These are phyloP conservation scores for Aspergillus udagawae DNA, from an alignment of 2,329 filamentous ascomycete species.

Conservation along the genomic window DNA sequence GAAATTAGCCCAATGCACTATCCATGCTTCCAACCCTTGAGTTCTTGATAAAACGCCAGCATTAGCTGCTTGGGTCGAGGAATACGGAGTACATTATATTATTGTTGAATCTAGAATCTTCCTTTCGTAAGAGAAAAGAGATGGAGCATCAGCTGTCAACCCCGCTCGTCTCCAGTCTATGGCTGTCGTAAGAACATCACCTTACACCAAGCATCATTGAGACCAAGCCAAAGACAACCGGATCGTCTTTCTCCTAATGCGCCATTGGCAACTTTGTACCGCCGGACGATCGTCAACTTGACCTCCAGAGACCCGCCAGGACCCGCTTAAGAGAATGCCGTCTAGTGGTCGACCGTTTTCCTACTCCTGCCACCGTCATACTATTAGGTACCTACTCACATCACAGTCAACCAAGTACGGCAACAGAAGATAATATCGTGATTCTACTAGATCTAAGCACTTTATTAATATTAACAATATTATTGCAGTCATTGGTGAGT, in stretches of 20 bases:
- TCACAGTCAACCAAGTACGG: neutral
- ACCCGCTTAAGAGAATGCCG: neutral
- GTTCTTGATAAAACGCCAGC: neutral
- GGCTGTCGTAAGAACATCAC: too few relatives aligned
- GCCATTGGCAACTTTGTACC: constrained; percentile 5
- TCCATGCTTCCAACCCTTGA: neutral
- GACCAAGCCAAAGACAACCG: neutral
- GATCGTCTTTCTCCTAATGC: neutral
- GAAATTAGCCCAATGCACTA: neutral
- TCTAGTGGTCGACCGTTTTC: neutral
- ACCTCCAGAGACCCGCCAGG: constrained; percentile 9
- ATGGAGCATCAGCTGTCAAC: neutral
- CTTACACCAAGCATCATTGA: neutral
- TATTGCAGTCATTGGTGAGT: neutral
- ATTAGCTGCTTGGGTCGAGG: neutral
- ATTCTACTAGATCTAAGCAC: neutral
- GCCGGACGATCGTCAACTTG: constrained; percentile 11
- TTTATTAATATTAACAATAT: neutral
- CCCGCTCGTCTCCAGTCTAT: neutral
- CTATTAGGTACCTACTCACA: neutral
- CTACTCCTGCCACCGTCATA: neutral
- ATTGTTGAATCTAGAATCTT: neutral
- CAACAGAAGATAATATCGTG: neutral
- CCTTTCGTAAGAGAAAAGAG: neutral
- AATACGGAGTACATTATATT: neutral